Evolutionary conservation across 2,329 filamentous ascomycete genomes (phyloP), one percentile per base, ranked within the genome.

Genomic region (Pezicula rhizophila): DNA sequence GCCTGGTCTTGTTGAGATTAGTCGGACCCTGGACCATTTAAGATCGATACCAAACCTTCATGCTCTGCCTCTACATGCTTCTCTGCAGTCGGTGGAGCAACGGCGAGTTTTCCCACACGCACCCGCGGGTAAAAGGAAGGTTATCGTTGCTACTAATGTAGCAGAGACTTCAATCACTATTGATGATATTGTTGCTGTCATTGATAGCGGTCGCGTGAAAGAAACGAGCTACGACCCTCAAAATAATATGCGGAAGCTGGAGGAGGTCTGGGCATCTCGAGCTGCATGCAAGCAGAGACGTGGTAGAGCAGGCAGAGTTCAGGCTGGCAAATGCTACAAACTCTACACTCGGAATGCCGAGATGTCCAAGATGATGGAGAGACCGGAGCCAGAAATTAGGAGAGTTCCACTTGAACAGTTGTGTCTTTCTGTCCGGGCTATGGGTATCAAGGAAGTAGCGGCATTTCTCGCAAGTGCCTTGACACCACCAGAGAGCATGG

Each of bases 141-240:
- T 99, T 11, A 87, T 99, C 31, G 88, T 92, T 6, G 89, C 93
- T 1, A 99, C 93, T 40, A 99, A 99, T 61, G 92, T 99, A 2
- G 93, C 93, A 2, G 93, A 99, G 66, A 99, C 93, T 0, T 97
- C 93, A 2, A 97, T 99, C 65, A 99, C 93, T 0, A 99, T 99
- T 52, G 91, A 96, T 63, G 93, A 99, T 63, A 88, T 99, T 46
- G 87, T 97, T 2, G 92, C 89, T 2, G 93, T 99, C 41, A 92
- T 99, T 54, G 93, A 99, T 65, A 93, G 87, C 10, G 93, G 93
- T 25, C 84, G 89, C 46, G 93, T 99, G 51, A 99, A 99, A 64
- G 92, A 99, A 68, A 99, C 91, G 0, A 92, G 88, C 64, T 97
- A 91, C 60, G 93, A 97, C 64, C 82, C 89, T 0, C 79, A 85